phyloP scores from a whole-genome alignment of 441 rosid genomes.

The Arabidopsis lyrata region DNA sequence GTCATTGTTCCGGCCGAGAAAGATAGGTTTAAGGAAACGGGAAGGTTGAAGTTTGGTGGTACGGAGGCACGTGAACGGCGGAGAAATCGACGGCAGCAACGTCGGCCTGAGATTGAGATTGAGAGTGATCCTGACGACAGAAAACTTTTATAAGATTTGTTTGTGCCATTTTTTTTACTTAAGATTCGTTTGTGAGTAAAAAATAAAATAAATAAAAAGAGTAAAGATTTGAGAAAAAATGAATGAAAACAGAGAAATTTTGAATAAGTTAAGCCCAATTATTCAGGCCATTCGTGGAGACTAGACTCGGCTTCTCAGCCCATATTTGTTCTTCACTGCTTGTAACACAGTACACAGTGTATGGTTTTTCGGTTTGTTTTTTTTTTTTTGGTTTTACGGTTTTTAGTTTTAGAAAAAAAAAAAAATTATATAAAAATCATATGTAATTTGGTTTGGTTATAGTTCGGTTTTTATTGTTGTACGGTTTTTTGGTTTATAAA shows the following conservation, averaged over 20 bases:
- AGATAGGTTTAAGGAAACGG: conserved; percentile 61
- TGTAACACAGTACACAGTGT: too few species aligned
- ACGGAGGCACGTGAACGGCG: conserved; percentile 44
- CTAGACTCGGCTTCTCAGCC: too few species aligned
- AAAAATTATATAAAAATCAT: too few species aligned
- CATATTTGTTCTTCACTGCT: not conserved
- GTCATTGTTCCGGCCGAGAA: conserved; percentile 59
- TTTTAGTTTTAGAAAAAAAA: too few species aligned
- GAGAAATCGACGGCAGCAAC: conserved; percentile 34
- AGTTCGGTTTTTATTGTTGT: too few species aligned
- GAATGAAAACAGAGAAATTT: not conserved
- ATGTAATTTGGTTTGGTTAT: too few species aligned
- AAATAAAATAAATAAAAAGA: not conserved
- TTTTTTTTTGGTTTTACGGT: too few species aligned
- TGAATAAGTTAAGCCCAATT: not conserved
- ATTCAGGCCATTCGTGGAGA: not conserved
- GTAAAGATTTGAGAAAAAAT: not conserved
- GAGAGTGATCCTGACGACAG: conserved; percentile 48
- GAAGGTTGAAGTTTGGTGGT: conserved; percentile 78
- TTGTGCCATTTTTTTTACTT: not conserved
- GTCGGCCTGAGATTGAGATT: conserved; percentile 21
- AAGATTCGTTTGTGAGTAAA: conserved; percentile 26
- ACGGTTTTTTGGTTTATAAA: too few species aligned
- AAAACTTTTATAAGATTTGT: conserved; percentile 23
- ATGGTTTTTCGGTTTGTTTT: too few species aligned